A percentile compares a stretch with the other conserved stretches of the same genome.
Conservation (phyloP, 2,329 filamentous ascomycete species). For the Aspergillus pseudonomiae region DNA sequence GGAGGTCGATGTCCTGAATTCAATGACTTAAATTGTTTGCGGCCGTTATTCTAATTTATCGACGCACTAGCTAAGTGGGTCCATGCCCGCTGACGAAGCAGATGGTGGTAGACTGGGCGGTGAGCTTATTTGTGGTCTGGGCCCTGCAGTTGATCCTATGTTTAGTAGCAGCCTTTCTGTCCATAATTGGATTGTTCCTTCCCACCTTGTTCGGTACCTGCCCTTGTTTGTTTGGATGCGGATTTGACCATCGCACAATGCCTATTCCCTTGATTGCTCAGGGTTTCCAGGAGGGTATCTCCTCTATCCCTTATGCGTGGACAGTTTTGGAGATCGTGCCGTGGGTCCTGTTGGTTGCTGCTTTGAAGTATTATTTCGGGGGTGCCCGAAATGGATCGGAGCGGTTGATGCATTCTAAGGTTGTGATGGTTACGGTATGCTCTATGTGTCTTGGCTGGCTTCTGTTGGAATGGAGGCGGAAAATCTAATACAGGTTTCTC, state of each 20-base stretch:
- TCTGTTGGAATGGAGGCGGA: neutral
- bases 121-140: neutral
- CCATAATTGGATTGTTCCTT: neutral
- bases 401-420: conserved; percentile 86
- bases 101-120: neutral
- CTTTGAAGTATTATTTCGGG: conserved; percentile 74
- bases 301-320: conserved; percentile 57
- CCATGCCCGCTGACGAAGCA: neutral
- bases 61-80: neutral
- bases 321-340: conserved; percentile 56
- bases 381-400: conserved; percentile 76
- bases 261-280: conserved; percentile 62
- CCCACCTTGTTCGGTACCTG: neutral
- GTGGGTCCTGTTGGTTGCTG: conserved; percentile 55
- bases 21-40: neutral
- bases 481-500: neutral
- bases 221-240: neutral
- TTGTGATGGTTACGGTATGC: conserved; percentile 83
- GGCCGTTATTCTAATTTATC: neutral
- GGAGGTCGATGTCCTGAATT: neutral
- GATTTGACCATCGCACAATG: conserved; percentile 49
- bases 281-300: conserved; percentile 57
- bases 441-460: neutral
- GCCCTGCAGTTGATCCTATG: neutral
- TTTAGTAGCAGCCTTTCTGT: neutral